A percentile compares a stretch with the other conserved stretches of the same genome.
These are phyloP conservation scores for Pyrenophora graminea DNA, from an alignment of 2,329 filamentous ascomycete genomes.

Conservation along the genomic window DNA sequence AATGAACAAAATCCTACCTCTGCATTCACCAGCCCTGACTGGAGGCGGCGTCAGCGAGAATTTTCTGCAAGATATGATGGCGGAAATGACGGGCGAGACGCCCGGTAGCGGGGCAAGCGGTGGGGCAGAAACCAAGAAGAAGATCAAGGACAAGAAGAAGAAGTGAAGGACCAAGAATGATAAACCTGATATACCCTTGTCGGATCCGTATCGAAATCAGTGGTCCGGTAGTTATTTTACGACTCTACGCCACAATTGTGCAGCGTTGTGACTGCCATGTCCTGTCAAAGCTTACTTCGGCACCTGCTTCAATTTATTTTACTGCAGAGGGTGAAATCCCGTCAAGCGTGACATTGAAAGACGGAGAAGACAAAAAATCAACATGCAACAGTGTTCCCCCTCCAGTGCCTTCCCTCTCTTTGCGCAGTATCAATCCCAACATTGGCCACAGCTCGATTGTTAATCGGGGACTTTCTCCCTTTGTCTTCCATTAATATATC, in stretches of 20 bases:
- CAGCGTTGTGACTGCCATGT: conserved; percentile 1
- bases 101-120: conserved; percentile 30
- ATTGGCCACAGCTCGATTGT: neutral
- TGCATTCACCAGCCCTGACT: conserved; percentile 85
- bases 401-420: neutral
- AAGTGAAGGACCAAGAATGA: conserved; percentile 28
- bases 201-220: neutral
- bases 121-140: conserved; percentile 36
- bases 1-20: conserved; percentile 79
- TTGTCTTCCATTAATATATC: neutral
- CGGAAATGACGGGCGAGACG: conserved; percentile 70
- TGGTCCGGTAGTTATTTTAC: neutral
- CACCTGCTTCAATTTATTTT: conserved; percentile 1
- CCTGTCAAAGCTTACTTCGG: neutral
- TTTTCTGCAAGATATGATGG: conserved; percentile 95
- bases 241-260: conserved; percentile 1
- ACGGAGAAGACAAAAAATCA: neutral
- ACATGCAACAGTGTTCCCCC: conserved; percentile 1
- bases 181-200: neutral
- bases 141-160: conserved; percentile 47
- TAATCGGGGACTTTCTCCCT: neutral
- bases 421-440: neutral
- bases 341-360: neutral
- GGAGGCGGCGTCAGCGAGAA: conserved; percentile 95
- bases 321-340: neutral